Evolutionary conservation across 768 basidiomycete species (phyloP).

Genomic region (Tylopilus balloui): DNA sequence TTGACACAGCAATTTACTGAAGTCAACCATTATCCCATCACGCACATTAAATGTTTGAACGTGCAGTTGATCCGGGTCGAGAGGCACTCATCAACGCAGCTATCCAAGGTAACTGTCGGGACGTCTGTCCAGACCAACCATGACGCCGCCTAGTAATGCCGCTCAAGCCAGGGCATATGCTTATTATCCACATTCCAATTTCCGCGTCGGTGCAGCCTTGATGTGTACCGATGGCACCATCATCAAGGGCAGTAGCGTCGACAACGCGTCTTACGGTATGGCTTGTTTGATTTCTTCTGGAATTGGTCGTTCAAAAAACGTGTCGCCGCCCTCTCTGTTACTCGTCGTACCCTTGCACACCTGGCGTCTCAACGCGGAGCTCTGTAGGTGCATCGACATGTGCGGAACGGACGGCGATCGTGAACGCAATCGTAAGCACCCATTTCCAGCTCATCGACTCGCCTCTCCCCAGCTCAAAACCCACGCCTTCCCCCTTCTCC

Average conservation of each 20-base stretch:
- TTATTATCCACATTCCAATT: constrained; percentile 84
- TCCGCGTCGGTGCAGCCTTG: constrained; percentile 87
- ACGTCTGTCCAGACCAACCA: background rate
- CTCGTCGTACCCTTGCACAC: background rate
- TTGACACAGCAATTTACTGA: no score
- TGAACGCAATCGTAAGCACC: constrained; percentile 76
- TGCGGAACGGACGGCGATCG: constrained; percentile 87
- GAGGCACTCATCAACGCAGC: constrained; percentile 53
- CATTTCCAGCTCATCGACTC: background rate
- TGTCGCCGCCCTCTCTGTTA: background rate
- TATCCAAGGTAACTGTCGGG: constrained; percentile 47
- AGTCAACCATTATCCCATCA: no score
- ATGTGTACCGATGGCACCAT: constrained; percentile 64
- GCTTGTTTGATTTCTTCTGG: background rate
- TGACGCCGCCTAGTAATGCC: background rate
- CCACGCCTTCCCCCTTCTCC: background rate
- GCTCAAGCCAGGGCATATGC: constrained; percentile 57
- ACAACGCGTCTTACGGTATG: constrained; percentile 88
- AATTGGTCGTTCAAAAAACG: background rate
- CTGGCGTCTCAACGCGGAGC: background rate
- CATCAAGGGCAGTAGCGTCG: constrained; percentile 83
- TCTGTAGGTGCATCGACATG: constrained; percentile 79
- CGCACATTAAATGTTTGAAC: no score
- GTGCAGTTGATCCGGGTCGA: no score
- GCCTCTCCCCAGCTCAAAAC: background rate